Evolutionary conservation across 805 yeast species (phyloP), one percentile per base, ranked within the genome.

Genomic region (Starmerella geochares): DNA sequence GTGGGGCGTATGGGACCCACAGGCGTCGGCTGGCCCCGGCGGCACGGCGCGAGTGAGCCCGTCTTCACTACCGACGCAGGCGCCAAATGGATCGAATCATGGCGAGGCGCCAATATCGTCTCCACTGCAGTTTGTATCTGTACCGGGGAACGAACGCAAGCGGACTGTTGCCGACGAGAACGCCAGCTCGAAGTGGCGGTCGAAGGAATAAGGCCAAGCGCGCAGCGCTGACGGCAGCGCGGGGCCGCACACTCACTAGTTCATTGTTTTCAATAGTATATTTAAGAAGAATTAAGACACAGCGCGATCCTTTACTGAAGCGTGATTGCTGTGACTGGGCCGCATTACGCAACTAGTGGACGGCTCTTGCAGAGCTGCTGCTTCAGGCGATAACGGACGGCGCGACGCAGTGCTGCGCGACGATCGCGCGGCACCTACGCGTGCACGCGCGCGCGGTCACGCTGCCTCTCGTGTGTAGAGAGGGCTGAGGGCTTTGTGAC

Each of bases 1-100:
- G 40, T 77, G 80, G 80, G 69, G 68, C 45, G 66, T 71, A 7
- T 54, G 55, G 58, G 59, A 49, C 38, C 58, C 53, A 19, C 48
- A 53, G 39, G 50, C 47, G 2, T 47, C 50, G 25, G 50, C 50
- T 4, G 39, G 16, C 14, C 50, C 50, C 14, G 50, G 50, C 6
- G 50, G 50, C 2, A 41, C 50, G 17, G 50, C 50, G 16, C 33
- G 50, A 6, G 40, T 47, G 10, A 28, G 42, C 24, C 50, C 50
- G 9, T 32, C 50, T 14, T 23, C 28, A 23, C 25, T 21, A 4
- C 44, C 33, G 16, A 27, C 44, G 10, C 32, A 27, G 23, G 33
- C 16, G 3, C 24, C 33, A 11, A 27, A 27, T 10, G 44, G 33
- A 17, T 16, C 44, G 13, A 38, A 24, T 8, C 9, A 16, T 23